Evolutionary conservation across 2,329 filamentous ascomycete species (phyloP).

Genomic region (Sclerotiophoma versabilis): DNA sequence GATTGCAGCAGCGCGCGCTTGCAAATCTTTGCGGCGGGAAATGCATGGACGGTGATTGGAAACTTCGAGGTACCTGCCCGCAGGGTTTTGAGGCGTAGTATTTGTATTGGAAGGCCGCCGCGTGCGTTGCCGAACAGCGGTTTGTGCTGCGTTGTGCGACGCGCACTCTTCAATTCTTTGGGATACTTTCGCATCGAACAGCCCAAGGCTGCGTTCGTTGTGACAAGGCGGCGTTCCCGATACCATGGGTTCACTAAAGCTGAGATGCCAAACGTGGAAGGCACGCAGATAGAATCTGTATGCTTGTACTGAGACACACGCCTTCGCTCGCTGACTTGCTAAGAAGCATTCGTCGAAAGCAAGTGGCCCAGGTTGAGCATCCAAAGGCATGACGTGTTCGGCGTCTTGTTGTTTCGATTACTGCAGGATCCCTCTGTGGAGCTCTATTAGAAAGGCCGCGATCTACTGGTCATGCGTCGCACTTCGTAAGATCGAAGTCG

Average conservation of each 20-base stretch:
- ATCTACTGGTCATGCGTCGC: not conserved
- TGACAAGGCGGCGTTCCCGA: constrained; percentile 21
- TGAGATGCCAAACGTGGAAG: constrained; percentile 21
- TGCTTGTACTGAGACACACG: constrained; percentile 10
- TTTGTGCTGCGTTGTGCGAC: constrained; percentile 28
- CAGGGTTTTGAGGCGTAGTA: constrained; percentile 1
- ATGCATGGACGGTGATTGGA: not conserved
- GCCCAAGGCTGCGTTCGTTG: constrained; percentile 13
- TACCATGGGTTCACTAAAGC: constrained; percentile 22
- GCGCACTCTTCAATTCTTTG: constrained; percentile 21
- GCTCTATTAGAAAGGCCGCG: not conserved
- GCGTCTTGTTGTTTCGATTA: not conserved
- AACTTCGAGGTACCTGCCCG: not conserved
- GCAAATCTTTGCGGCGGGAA: not conserved
- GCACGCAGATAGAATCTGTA: constrained; percentile 19
- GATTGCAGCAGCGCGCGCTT: not conserved
- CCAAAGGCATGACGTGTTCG: not conserved
- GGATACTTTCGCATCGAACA: constrained; percentile 26
- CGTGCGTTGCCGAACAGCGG: constrained; percentile 22
- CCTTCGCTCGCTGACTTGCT: not conserved
- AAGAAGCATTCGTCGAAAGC: not conserved
- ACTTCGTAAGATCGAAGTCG: not conserved
- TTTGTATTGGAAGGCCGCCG: constrained; percentile 12
- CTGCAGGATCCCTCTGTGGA: not conserved
- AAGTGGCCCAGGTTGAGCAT: not conserved